Evolutionary conservation across 768 basidiomycete species (phyloP), one percentile per base, ranked within the genome.

Genomic region (Fomitopsis pulvina): DNA sequence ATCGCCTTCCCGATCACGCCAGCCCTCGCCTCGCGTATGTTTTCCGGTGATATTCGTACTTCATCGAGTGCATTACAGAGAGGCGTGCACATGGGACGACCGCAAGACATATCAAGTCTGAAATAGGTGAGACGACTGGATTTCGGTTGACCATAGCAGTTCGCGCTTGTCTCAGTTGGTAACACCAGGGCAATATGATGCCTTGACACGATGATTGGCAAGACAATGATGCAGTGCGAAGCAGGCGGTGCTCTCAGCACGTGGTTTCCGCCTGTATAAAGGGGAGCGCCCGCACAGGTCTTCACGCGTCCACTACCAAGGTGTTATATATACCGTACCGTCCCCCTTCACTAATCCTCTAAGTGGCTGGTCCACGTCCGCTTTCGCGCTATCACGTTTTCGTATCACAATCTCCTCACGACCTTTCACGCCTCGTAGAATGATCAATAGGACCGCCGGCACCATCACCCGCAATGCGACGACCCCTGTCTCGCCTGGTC

Each of bases 361-460:
- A 14, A 24, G 43, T 50, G 56, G 52, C 50, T 46, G 52, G 52
- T 44, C 52, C 52, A 41, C 34, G 16, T 43, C 28, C 27, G 45
- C 41, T 51, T 34, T 32, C 43, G 27, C 47, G 18, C 26, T 41
- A 24, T 37, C 32, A 41, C 25, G 26, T 24, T 34, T 22, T 28
- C 9, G 28, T 21, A 22, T 24, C 24, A 14, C 43, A 26, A 26
- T 22, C 41, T 20, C 30, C 9, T 48, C 24, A 30, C 38, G 29
- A 21, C 37, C 10, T n/a, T 8, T 41, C 41, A 44, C 25, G 4
- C 30, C 30, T 14, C n/a, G 3, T 16, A 25, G 14, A 28, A 56
- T 52, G 52, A 30, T 53, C 40, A 53, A 47, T 50, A 48, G 52
- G n/a, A 50, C 52, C 24, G 52, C 55, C 2, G 49, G 51, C 6